Base-by-base conservation (phyloP, 352 stramenopile species). In the Pythium folliculosum region DNA sequence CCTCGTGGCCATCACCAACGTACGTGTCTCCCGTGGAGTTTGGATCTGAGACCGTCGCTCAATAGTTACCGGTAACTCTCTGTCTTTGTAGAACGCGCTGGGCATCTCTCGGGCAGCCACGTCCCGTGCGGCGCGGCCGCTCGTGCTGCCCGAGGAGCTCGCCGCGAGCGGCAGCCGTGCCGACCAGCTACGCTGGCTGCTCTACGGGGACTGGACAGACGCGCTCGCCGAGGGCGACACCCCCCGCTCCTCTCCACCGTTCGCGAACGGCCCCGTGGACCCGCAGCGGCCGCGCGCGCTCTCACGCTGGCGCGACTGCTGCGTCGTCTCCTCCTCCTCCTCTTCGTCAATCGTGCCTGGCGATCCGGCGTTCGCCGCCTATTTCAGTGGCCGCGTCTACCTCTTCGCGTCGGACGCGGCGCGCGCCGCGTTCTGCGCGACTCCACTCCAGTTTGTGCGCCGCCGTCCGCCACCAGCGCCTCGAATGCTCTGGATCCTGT, bases 301-400 rank as follows among this genome's bases (percentile, higher is more conserved):
- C 2, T 88, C 82, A 1, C 80, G 71, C 0, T 93, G 84, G 84
- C 73, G 70, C 10, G 75, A 90, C 45, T 93, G 87, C 66, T 93
- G 84, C 49, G 65, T 81, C 12, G 84, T 91, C 1, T 72, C 47
- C 38, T 61, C 51, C 13, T 60, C 50, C 9, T 62, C 60, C 14
- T 63, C 67, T 0, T 63, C 57, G 5, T 0, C 8, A 10, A 27
- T 86, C 2, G 55, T 72, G 12, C 47, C 76, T 4, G 84, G 84
- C 1, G 71, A 78, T 54, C 80, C 82, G 6, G 52, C 61, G 19
- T 83, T 73, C 44, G 80, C 84, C 21, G 82, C 55, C 1, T 72
- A 56, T 19, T 88, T 80, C 32, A 75, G 64, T 5, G 80, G 76
- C 1, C 73, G 78, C 19, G 59, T 93, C 43, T 93, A 91, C 49